Conservation (phyloP, 768 basidiomycete genomes). For the Xanthoconium purpureum region DNA sequence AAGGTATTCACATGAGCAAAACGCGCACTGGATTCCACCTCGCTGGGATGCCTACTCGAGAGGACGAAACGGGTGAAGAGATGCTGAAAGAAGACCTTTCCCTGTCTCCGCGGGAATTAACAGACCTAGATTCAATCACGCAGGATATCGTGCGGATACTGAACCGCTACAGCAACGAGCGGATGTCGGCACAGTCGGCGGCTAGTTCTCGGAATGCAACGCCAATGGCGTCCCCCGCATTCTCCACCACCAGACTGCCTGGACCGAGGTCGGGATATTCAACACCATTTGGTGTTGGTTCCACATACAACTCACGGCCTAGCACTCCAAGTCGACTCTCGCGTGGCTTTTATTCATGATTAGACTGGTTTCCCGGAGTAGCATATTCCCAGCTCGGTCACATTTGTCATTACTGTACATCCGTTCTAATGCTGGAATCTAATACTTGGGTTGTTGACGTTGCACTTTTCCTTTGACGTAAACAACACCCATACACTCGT, state of each 20-base stretch:
- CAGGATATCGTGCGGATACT: constrained; percentile 71
- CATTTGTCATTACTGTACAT: constrained; percentile 16
- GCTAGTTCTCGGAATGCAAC: constrained; percentile 66
- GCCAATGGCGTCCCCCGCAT: constrained; percentile 53
- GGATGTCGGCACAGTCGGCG: constrained; percentile 53
- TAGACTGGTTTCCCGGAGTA: constrained; percentile 6
- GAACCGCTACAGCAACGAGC: constrained; percentile 67
- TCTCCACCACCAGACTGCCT: constrained; percentile 36
- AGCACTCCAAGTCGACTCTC: constrained; percentile 59
- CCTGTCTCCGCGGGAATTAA: constrained; percentile 65
- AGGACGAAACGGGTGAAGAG: constrained; percentile 58
- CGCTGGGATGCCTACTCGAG: constrained; percentile 36
- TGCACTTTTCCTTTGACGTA: not conserved
- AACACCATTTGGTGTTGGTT: constrained; percentile 47
- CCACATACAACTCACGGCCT: constrained; percentile 54
- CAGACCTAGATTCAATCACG: constrained; percentile 72
- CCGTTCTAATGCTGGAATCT: constrained; percentile 14
- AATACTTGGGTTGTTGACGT: not conserved
- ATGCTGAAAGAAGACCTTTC: constrained; percentile 42
- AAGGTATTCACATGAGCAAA: constrained; percentile 61
- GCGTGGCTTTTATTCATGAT: constrained; percentile 35
- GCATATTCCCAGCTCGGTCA: constrained; percentile 8
- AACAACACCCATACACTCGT: not conserved
- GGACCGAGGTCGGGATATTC: constrained; percentile 57
- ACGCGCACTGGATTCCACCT: constrained; percentile 27